Conservation (phyloP, 2,329 filamentous ascomycete species). For the Fusarium sp. region DNA sequence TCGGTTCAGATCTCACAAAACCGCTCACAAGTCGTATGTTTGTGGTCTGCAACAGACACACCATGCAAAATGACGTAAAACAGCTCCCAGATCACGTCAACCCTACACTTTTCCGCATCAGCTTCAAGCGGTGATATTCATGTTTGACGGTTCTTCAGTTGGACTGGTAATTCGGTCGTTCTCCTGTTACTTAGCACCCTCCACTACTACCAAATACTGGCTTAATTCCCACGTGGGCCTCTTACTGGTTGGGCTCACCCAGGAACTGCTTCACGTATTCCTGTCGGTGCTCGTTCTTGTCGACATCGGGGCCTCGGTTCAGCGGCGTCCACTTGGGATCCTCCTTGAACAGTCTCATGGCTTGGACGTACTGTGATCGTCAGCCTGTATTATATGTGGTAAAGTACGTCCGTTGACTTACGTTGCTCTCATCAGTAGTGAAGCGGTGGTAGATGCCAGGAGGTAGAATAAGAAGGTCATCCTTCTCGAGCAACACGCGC, state of each 20-base stretch:
- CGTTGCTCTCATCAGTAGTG: slow-evolving; percentile 90
- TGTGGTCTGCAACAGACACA: neutral
- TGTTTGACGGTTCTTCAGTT: slow-evolving; percentile 12
- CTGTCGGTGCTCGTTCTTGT: slow-evolving; percentile 80
- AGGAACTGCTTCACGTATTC: slow-evolving; percentile 72
- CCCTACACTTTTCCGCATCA: neutral
- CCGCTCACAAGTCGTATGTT: slow-evolving; percentile 20
- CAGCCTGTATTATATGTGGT: neutral
- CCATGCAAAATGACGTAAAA: slow-evolving; percentile 28
- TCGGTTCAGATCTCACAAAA: neutral
- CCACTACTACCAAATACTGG: slow-evolving; percentile 9
- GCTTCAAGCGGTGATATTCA: slow-evolving; percentile 3
- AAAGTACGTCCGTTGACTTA: slow-evolving; percentile 56
- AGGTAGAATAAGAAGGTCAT: slow-evolving; percentile 91
- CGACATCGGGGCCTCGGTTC: slow-evolving; percentile 80
- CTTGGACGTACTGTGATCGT: slow-evolving; percentile 80
- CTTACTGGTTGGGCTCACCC: slow-evolving; percentile 32
- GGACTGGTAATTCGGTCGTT: slow-evolving; percentile 10
- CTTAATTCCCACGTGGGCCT: slow-evolving; percentile 33
- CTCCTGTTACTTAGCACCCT: slow-evolving; percentile 17
- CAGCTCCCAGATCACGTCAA: slow-evolving; percentile 27
- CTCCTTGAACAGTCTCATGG: slow-evolving; percentile 97
- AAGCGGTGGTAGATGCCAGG: slow-evolving; percentile 98
- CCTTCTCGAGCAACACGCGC: slow-evolving; percentile 82
- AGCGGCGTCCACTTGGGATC: slow-evolving; percentile 98